phyloP scores from a whole-genome alignment of 352 stramenopile species.

The Saprolegnia diclina region DNA sequence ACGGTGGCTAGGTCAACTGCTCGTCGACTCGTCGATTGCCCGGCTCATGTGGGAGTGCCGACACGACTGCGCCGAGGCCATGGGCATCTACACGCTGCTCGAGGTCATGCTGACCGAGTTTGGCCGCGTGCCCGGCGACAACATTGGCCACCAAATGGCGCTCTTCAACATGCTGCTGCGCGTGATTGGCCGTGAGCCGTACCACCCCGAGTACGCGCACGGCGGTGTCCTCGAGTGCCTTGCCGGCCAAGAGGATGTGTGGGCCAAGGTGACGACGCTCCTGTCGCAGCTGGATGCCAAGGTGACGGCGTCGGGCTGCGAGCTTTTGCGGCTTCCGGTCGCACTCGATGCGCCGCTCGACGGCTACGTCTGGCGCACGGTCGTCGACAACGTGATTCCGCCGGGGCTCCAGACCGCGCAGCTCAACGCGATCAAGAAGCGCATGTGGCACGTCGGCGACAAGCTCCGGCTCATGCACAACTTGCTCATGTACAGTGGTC shows the following conservation, averaged over 20 bases:
- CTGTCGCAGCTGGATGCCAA: constrained; percentile 67
- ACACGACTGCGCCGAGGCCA: constrained; percentile 66
- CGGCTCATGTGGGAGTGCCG: constrained; percentile 81
- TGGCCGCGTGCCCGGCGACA: constrained; percentile 78
- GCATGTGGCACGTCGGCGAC: constrained; percentile 77
- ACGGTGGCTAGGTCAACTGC: constrained; percentile 32
- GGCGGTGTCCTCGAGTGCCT: constrained; percentile 52
- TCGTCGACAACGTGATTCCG: constrained; percentile 84
- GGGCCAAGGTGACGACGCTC: constrained; percentile 60
- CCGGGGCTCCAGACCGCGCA: constrained; percentile 71
- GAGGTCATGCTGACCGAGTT: constrained; percentile 76
- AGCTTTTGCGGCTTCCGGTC: constrained; percentile 59
- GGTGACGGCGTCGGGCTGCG: constrained; percentile 57
- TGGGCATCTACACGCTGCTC: constrained; percentile 78
- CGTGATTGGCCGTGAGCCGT: constrained; percentile 71
- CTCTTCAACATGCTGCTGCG: constrained; percentile 85
- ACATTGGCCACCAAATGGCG: constrained; percentile 71
- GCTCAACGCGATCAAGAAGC: constrained; percentile 85
- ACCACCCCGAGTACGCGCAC: constrained; percentile 64
- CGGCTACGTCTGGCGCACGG: constrained; percentile 80
- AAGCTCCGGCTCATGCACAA: constrained; percentile 85
- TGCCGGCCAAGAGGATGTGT: constrained; percentile 63
- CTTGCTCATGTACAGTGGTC: constrained; percentile 83
- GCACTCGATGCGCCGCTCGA: constrained; percentile 69
- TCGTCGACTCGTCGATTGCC: constrained; percentile 63